A percentile compares a stretch with the other conserved stretches of the same genome.
Evolutionary conservation across 208 protist species (phyloP).

Genomic region (Blastocrithidia nonstop): DNA sequence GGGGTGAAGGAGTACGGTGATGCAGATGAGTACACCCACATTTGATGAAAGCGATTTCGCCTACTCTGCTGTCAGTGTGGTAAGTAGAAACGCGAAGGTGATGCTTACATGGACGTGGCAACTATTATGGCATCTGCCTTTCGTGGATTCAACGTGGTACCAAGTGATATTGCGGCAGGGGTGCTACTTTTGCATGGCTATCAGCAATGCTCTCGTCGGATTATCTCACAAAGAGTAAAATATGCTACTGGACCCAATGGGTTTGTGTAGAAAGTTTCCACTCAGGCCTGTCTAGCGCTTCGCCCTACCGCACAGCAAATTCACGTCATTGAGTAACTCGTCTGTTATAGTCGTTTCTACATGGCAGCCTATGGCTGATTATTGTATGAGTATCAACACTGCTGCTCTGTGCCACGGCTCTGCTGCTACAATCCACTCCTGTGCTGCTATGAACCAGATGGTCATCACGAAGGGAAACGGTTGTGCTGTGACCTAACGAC

Average conservation of each 20-base stretch:
- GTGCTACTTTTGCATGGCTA: constrained; percentile 66
- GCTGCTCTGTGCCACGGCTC: constrained; percentile 27
- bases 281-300: constrained; percentile 26
- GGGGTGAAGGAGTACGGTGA: constrained; percentile 17
- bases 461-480: constrained; percentile 5
- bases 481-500: constrained; percentile 54
- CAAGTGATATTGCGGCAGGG: constrained; percentile 69
- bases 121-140: constrained; percentile 54
- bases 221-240: constrained; percentile 8
- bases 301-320: constrained; percentile 19
- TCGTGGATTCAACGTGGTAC: constrained; percentile 69
- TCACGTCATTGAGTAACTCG: constrained; percentile 19
- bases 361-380: constrained; percentile 62
- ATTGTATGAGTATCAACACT: constrained; percentile 55
- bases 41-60: constrained; percentile 47
- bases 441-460: neutral
- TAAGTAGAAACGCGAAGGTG: constrained; percentile 10
- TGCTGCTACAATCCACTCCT: constrained; percentile 44
- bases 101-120: constrained; percentile 39
- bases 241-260: constrained; percentile 13
- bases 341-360: constrained; percentile 57
- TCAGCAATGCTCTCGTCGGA: constrained; percentile 23
- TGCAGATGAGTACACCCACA: constrained; percentile 37
- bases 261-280: constrained; percentile 24
- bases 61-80: constrained; percentile 37